phyloP scores from a whole-genome alignment of 2,329 filamentous ascomycete species.

The Arachnomyces sp. region DNA sequence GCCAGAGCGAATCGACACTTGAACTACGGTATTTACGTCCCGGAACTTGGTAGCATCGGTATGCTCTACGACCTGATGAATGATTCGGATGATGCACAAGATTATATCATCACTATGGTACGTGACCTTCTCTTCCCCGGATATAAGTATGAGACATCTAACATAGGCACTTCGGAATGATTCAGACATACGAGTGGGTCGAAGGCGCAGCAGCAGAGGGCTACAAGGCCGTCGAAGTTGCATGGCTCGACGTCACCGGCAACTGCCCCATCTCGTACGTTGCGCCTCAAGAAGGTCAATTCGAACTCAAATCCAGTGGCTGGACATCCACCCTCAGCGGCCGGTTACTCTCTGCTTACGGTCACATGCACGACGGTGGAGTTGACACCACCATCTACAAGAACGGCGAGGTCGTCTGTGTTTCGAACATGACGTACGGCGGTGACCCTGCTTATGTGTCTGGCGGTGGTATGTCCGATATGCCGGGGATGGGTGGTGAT shows the following conservation, averaged over 20 bases:
- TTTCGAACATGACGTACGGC: neutral
- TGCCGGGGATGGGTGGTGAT: neutral
- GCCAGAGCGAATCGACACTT: neutral
- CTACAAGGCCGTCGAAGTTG: slow-evolving; percentile 1
- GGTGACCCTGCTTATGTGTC: too few species aligned
- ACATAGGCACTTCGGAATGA: too few species aligned
- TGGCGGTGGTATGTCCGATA: neutral
- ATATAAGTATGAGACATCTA: too few species aligned
- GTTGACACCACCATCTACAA: slow-evolving; percentile 1
- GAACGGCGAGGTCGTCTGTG: neutral
- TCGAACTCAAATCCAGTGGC: slow-evolving; percentile 1
- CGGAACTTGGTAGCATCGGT: neutral
- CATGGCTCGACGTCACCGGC: slow-evolving; percentile 1
- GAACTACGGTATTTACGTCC: slow-evolving; percentile 1
- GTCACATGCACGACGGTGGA: neutral
- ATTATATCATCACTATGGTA: slow-evolving; percentile 1
- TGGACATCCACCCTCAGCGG: slow-evolving; percentile 1
- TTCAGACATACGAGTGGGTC: neutral
- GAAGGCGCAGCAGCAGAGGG: neutral
- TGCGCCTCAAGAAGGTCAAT: neutral
- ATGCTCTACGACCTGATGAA: slow-evolving; percentile 1
- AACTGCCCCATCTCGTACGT: slow-evolving; percentile 1
- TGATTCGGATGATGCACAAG: neutral
- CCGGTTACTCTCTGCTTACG: slow-evolving; percentile 1
- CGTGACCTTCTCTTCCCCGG: neutral